These are phyloP conservation scores for Trichoderma atroviride DNA, from an alignment of 2,329 filamentous ascomycete genomes.

Conservation along the genomic window DNA sequence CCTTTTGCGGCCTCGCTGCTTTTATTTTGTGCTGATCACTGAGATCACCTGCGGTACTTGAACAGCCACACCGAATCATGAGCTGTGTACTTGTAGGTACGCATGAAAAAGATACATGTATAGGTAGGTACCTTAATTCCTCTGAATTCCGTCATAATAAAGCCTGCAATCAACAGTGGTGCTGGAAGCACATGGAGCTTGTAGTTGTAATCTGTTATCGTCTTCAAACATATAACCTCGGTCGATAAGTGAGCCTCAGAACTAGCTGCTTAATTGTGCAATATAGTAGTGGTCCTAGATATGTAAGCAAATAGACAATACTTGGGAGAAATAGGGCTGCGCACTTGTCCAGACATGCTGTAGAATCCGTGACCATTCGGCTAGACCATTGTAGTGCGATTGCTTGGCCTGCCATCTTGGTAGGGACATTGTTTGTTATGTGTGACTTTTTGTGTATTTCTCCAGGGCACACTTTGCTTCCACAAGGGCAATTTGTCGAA, in stretches of 20 bases:
- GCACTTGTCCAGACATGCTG: background rate
- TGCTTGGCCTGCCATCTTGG: background rate
- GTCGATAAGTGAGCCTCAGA: background rate
- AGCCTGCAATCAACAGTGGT: too few relatives aligned
- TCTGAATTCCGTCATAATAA: too few relatives aligned
- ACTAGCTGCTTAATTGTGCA: background rate
- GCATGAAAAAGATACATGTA: too few relatives aligned
- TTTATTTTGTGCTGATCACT: background rate
- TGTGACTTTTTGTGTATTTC: background rate
- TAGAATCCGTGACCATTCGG: background rate
- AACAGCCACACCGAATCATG: too few relatives aligned
- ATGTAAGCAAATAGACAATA: background rate
- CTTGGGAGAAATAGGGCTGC: background rate
- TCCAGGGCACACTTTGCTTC: background rate
- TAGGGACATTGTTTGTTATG: background rate
- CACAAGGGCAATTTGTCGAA: too few relatives aligned
- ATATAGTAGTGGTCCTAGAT: background rate
- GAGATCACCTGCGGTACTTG: background rate
- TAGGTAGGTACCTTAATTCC: too few relatives aligned
- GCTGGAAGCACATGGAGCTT: too few relatives aligned
- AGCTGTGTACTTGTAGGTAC: too few relatives aligned
- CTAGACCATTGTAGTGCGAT: too few relatives aligned
- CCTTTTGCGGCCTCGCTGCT: background rate
- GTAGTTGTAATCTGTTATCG: too few relatives aligned
- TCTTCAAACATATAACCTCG: background rate